Evolutionary conservation across 192 early-diverging fungal genomes (phyloP), one percentile per base, ranked within the genome.

Genomic region (Thoreauomyces humboldtii): DNA sequence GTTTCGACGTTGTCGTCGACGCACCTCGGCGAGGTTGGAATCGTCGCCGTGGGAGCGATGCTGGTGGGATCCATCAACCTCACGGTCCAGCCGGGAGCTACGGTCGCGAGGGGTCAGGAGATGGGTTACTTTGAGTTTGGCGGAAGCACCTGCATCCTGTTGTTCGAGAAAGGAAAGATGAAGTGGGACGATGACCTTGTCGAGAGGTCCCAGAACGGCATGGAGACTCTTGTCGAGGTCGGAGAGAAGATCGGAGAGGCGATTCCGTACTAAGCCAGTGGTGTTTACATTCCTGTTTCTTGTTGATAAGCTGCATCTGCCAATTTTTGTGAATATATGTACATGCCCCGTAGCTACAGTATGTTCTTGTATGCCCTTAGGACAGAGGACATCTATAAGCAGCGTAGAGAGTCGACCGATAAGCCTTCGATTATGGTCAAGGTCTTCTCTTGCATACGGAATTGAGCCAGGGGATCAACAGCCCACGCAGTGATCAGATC

Each of bases 91-190:
- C 28, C 25, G 2, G 60, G 60, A 14, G 44, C 28, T 3, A 24
- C 15, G 44, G 2, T 62, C 33, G 32, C 17, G 15, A 62, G 36
- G 42, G 60, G 60, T 21, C 19, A 48, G 12, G 60, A 62, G 44
- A 48, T 62, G 44, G 60, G 60, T 3, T 62, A 62, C 28, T 62
- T 62, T 62, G 46, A 44, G 42, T 62, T 35, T 62, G 60, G 60
- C 29, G 60, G 60, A 19, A 25, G n/a, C 4, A 43, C 36, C 36
- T 21, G n/a, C 11, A 53, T 52, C 14, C 27, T 65, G 21, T 41
- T 35, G 27, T 44, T 42, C 22, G 36, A 55, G 29, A 19, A 15
- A 25, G 21, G 37, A 24, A 32, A 19, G 2, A 55, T 65, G 51
- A 34, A n/a, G 27, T 51, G 37, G 19, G 48, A 24, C 25, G 51